phyloP scores from a whole-genome alignment of 176 grass and related monocot genomes.

The Elymus sibiricus region DNA sequence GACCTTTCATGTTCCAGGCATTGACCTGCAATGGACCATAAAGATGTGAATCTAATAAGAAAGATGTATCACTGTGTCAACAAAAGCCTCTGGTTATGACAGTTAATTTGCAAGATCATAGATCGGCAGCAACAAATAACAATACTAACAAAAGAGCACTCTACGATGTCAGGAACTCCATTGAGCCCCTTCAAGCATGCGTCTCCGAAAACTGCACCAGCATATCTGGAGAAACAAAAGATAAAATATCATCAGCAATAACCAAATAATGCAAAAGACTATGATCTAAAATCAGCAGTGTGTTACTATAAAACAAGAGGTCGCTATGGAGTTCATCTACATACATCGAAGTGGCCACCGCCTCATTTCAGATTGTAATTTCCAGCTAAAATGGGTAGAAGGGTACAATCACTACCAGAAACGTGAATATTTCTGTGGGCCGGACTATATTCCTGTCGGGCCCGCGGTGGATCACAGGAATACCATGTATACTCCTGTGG shows the following conservation, averaged over 20 bases:
- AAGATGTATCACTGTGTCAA: too few relatives aligned
- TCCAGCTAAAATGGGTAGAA: neutral
- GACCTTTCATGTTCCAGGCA: too few relatives aligned
- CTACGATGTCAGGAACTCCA: slow-evolving; percentile 77
- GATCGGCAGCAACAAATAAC: too few relatives aligned
- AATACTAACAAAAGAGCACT: slow-evolving; percentile 70
- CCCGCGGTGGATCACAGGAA: too few relatives aligned
- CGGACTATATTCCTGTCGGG: too few relatives aligned
- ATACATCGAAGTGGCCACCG: neutral
- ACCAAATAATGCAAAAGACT: neutral
- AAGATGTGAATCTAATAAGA: too few relatives aligned
- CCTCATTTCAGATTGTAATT: neutral
- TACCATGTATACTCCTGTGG: too few relatives aligned
- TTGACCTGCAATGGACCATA: too few relatives aligned
- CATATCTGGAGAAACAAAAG: slow-evolving; percentile 49
- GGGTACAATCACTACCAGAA: too few relatives aligned
- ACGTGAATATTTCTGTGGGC: too few relatives aligned
- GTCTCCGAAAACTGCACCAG: slow-evolving; percentile 94
- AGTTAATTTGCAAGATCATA: too few relatives aligned
- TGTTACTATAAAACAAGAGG: neutral
- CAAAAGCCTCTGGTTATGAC: too few relatives aligned
- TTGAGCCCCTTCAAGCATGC: slow-evolving; percentile 96
- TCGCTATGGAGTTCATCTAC: neutral
- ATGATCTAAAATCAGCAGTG: neutral
- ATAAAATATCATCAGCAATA: neutral